A percentile compares a stretch with the other conserved stretches of the same genome.
phyloP scores from a whole-genome alignment of 805 yeast genomes.

The Middelhovenomyces tepae region DNA sequence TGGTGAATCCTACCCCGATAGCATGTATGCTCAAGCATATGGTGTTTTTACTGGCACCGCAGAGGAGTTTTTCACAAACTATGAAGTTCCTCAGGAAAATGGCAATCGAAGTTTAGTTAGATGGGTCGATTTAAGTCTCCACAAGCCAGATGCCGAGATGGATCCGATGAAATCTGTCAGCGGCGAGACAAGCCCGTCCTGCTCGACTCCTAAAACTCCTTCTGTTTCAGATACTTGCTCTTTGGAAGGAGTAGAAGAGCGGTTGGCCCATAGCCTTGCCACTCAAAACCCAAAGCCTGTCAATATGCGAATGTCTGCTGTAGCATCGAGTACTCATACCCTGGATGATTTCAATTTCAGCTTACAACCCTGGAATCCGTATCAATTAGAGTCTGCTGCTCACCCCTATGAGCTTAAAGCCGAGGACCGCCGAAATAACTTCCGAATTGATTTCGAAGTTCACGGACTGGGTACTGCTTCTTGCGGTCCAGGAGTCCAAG shows the following conservation, averaged over 20 bases:
- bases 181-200: too few relatives aligned
- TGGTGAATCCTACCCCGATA: conserved; percentile 30
- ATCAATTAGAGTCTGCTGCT: conserved; percentile 15
- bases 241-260: too few relatives aligned
- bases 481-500: conserved; percentile 23
- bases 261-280: background rate
- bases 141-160: conserved; percentile 1
- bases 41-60: conserved; percentile 19
- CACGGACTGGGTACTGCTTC: conserved; percentile 23
- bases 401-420: conserved; percentile 23
- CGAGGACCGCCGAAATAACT: conserved; percentile 7
- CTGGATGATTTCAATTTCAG: conserved; percentile 9
- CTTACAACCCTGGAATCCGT: conserved; percentile 13
- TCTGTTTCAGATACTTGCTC: too few relatives aligned
- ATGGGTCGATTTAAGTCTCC: conserved; percentile 18
- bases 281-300: background rate
- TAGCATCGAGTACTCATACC: background rate
- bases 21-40: conserved; percentile 22
- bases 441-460: conserved; percentile 20
- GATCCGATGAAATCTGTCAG: background rate
- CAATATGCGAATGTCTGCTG: background rate
- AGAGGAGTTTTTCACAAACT: conserved; percentile 19
- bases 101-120: conserved; percentile 29
- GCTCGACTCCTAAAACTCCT: too few relatives aligned
- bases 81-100: conserved; percentile 32